Base-by-base conservation (phyloP, 768 basidiomycete species). In the Auricularia sp. region DNA sequence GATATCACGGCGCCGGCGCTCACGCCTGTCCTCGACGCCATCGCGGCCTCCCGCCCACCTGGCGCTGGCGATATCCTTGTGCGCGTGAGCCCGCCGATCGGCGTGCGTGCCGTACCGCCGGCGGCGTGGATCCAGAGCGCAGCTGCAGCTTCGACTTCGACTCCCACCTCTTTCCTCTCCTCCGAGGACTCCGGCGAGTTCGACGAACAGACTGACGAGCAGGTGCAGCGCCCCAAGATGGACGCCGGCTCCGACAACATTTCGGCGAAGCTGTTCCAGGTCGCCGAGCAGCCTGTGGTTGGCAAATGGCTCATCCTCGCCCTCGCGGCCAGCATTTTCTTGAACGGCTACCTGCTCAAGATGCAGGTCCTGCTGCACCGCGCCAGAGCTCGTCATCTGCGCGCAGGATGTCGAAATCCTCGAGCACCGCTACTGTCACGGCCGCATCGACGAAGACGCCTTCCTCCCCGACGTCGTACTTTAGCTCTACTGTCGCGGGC, bases 301-400 rank as follows among this genome's bases (percentile, higher is more conserved):
- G 88, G 85, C 70, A 98, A 98, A 78, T 95, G 92, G 90, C 94
- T 98, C 72, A 91, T 98, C 61, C 81, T 92, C 64, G 81, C 90
- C 16, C 84, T 99, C 29, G 89, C 86, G 2, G 82, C 96, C 66
- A 90, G 88, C 66, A 89, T 98, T 65, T 83, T 87, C 64, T 80
- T 99, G 65, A 99, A 99, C 68, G 95, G 94, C 3, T 98, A 92
- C 72, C 81, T 98, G 16, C 82, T 99, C 65, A 95, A 93, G 75
- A 33, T 29, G 11, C 18, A 59, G 1, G 24, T 33, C 16, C 24
- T 79, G 80, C 29, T 29, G 56, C 29, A 11, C 8, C 34, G 24
- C 29, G 56, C 14, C 47, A 51, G 18, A 51, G 47, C 47, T 42
- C 39, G 39, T 42, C 39, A 8, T 42, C 39, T 10, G n/a, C n/a